Percentiles rank a stretch among this genome's conserved stretches.
Evolutionary conservation across 805 yeast species (phyloP).

Genomic region (Hanseniaspora opuntiae): DNA sequence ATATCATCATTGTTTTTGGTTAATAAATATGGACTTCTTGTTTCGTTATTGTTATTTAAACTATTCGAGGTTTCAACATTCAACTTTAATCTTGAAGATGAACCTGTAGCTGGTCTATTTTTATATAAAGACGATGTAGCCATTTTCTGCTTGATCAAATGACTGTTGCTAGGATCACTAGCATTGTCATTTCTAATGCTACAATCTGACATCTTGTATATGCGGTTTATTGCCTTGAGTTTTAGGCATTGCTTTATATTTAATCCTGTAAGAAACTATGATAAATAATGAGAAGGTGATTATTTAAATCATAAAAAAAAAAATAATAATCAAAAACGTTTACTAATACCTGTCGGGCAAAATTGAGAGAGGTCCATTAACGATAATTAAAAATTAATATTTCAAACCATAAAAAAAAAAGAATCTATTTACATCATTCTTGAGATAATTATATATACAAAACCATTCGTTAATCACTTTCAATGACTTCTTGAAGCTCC

Average conservation of each 20-base stretch:
- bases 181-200: not conserved
- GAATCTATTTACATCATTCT: too few relatives aligned
- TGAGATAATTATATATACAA: not conserved
- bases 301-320: too few relatives aligned
- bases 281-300: too few relatives aligned
- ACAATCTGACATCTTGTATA: not conserved
- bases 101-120: not conserved
- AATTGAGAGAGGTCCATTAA: not conserved
- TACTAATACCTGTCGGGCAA: not conserved
- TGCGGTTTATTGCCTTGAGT: not conserved
- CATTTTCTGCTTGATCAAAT: constrained; percentile 2
- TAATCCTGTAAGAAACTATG: too few relatives aligned
- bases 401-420: not conserved
- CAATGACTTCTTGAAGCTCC: constrained; percentile 1
- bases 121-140: constrained; percentile 1
- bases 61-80: not conserved
- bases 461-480: not conserved
- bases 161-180: not conserved
- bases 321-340: not conserved
- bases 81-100: constrained; percentile 1
- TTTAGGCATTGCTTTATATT: not conserved
- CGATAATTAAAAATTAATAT: not conserved
- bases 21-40: not conserved
- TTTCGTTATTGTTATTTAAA: not conserved
- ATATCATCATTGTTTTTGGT: not conserved